Percentiles rank a stretch among this genome's conserved stretches.
These are phyloP conservation scores for Ciborinia camelliae DNA, from an alignment of 2,329 filamentous ascomycete genomes.

Conservation along the genomic window DNA sequence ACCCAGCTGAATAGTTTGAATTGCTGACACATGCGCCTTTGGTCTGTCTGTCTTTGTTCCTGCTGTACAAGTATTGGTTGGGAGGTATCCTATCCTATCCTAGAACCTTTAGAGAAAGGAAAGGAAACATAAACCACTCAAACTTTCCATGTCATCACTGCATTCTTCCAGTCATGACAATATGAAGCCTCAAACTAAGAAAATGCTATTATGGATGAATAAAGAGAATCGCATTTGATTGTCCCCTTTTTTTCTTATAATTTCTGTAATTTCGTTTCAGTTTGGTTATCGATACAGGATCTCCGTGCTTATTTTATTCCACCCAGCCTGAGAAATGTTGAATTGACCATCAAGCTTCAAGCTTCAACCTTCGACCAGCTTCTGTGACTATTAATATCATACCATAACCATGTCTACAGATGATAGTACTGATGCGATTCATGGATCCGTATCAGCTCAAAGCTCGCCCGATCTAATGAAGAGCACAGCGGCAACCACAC, in stretches of 20 bases:
- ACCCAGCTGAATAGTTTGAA: no score
- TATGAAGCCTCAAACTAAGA: neutral
- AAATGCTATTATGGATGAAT: neutral
- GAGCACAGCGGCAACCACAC: neutral
- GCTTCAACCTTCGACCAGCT: neutral
- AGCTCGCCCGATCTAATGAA: neutral
- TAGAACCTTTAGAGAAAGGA: neutral
- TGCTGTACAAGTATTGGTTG: neutral
- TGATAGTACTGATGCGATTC: neutral
- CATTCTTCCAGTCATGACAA: slow-evolving; percentile 1
- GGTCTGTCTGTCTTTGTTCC: neutral
- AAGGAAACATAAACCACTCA: neutral
- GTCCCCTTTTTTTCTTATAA: slow-evolving; percentile 7
- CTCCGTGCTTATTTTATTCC: slow-evolving; percentile 3
- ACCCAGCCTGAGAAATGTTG: neutral
- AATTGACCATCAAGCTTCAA: neutral
- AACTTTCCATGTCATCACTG: neutral
- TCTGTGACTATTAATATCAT: neutral
- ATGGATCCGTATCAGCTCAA: neutral
- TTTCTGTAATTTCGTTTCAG: slow-evolving; percentile 1
- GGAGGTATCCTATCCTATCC: neutral
- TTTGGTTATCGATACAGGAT: neutral
- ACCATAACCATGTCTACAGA: slow-evolving; percentile 2
- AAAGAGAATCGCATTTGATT: slow-evolving; percentile 8
- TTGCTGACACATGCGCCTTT: neutral